These are phyloP conservation scores for Dryadomyces quercivorus DNA, from an alignment of 2,329 filamentous ascomycete species.

Conservation along the genomic window DNA sequence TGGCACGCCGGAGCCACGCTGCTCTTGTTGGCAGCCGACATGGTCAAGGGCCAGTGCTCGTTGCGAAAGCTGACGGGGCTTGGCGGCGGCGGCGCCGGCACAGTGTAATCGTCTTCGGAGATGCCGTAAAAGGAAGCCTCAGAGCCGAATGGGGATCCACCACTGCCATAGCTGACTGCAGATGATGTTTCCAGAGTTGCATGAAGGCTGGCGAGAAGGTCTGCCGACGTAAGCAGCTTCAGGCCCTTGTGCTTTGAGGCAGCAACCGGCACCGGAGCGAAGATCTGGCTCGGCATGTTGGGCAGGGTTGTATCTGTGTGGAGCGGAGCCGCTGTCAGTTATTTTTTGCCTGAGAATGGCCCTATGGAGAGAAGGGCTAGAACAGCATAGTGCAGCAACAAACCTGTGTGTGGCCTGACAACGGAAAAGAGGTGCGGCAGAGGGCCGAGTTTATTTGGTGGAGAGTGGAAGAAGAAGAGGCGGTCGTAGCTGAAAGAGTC, in stretches of 20 bases:
- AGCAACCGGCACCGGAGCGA: constrained; percentile 34
- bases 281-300: constrained; percentile 32
- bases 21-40: constrained; percentile 14
- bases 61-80: constrained; percentile 49
- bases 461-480: neutral
- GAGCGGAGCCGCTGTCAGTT: neutral
- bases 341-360: neutral
- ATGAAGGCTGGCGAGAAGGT: constrained; percentile 41
- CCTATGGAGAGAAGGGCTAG: too few species aligned
- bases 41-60: constrained; percentile 37
- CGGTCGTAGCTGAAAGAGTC: neutral
- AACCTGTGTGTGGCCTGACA: neutral
- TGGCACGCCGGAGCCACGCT: constrained; percentile 1
- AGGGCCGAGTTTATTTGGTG: neutral
- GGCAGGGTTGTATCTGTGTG: neutral
- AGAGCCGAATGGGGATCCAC: constrained; percentile 24
- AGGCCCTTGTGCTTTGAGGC: constrained; percentile 30
- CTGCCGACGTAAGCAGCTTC: constrained; percentile 32
- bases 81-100: constrained; percentile 53
- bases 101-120: constrained; percentile 46
- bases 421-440: neutral
- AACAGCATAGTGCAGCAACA: too few species aligned
- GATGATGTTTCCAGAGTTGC: constrained; percentile 27
- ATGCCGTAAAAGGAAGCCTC: constrained; percentile 37
- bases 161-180: neutral